Evolutionary conservation across 2,329 filamentous ascomycete genomes (phyloP), one percentile per base, ranked within the genome.

Genomic region (Blastomyces emzantsi): DNA sequence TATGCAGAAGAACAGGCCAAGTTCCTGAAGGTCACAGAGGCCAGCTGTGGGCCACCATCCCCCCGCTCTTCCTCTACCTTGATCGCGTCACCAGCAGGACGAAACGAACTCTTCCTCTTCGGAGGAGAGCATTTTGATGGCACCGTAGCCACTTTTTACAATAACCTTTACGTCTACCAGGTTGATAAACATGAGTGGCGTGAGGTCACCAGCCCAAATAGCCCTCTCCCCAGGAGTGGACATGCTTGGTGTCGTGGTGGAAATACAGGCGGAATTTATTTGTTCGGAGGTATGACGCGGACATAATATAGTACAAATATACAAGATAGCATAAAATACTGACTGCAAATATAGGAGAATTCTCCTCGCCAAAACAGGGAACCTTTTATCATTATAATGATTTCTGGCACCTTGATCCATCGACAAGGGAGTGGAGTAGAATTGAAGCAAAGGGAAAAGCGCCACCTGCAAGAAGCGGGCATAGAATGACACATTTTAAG

Each of bases 321-420:
- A 13, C 33, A 41, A 58, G 7, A 13, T 25, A 60, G 57, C 17
- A 39, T 36, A 28, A 47, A 47, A 47, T 60, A 30, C 43, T 62
- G 22, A 59, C 47, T 8, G 43, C 28, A 41, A 25, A 60, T 60
- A 64, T 63, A 78, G 77, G 93, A 66, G 94, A 99, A 77, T 99
- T 99, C 75, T 95, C 90, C 64, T 93, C 89, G 36, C 94, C 94
- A 1, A 97, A 97, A 74, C 94, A 97, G 77, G 94, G 94, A 3
- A 97, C 93, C 0, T 99, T 99, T 72, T 97, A 99, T 75, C 94
- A 99, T 77, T 99, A 99, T 79, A 96, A 96, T 72, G 94, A 97
- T 78, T 97, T 99, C 75, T 99, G 94, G 93, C 84, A 89, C 60
- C 83, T 97, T 54, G 92, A 97, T 72, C 89, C 93, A 0, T 83